Conservation (phyloP, 2,329 filamentous ascomycete species). For the Fusarium torulosum region DNA sequence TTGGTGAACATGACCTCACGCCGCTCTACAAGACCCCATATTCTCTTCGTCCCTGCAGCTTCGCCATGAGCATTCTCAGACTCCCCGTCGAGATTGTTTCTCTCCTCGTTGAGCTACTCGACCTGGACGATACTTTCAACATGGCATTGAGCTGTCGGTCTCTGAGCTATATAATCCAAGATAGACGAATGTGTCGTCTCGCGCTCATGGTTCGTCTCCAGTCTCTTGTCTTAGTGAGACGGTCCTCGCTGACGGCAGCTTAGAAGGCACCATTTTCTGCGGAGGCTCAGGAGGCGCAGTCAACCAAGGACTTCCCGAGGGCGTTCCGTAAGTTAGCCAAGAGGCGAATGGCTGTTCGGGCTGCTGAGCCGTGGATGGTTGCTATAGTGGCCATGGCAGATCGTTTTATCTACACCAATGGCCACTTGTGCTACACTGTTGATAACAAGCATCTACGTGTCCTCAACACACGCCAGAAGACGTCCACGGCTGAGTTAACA, state of each 20-base stretch:
- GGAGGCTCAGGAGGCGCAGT: slow-evolving; percentile 41
- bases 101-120: slow-evolving; percentile 66
- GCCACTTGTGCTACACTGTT: slow-evolving; percentile 73
- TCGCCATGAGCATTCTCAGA: slow-evolving; percentile 56
- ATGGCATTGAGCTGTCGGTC: slow-evolving; percentile 65
- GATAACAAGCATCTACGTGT: slow-evolving; percentile 64
- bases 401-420: slow-evolving; percentile 72
- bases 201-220: slow-evolving; percentile 65
- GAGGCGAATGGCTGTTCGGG: slow-evolving; percentile 69
- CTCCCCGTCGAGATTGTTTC: slow-evolving; percentile 76
- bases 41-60: slow-evolving; percentile 6
- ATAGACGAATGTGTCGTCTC: slow-evolving; percentile 68
- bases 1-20: slow-evolving; percentile 28
- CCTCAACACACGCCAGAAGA: slow-evolving; percentile 65
- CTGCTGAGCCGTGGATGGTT: slow-evolving; percentile 71
- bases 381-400: slow-evolving; percentile 70
- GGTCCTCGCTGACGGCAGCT: slow-evolving; percentile 36
- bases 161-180: slow-evolving; percentile 63
- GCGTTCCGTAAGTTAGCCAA: slow-evolving; percentile 70
- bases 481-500: slow-evolving; percentile 64
- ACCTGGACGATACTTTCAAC: slow-evolving; percentile 69
- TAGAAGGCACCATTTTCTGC: slow-evolving; percentile 41
- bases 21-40: neutral
- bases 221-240: slow-evolving; percentile 6
- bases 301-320: slow-evolving; percentile 37